Evolutionary conservation across 306 rosid species (phyloP).

Genomic region (Cicer chorassanicum): DNA sequence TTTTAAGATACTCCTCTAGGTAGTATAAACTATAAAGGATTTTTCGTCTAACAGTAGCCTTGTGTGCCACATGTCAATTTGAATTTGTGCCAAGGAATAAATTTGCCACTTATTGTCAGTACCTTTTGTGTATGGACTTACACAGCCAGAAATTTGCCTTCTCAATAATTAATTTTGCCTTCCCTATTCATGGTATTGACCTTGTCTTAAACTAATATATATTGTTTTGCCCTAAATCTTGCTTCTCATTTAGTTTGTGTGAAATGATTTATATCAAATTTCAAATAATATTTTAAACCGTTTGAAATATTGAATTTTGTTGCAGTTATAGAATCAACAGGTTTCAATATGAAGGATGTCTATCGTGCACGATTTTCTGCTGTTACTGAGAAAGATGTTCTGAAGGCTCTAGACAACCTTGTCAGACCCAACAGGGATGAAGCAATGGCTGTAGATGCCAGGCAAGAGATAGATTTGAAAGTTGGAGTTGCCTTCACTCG

Average conservation of each 20-base stretch:
- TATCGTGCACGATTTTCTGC: constrained; percentile 95
- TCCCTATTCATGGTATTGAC: constrained; percentile 10
- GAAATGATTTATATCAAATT: constrained; percentile 30
- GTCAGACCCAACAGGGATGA: constrained; percentile 81
- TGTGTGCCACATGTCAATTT: constrained; percentile 35
- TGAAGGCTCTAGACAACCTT: constrained; percentile 87
- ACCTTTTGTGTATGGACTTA: constrained; percentile 30
- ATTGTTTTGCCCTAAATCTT: constrained; percentile 30
- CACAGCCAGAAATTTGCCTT: constrained; percentile 33
- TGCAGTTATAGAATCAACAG: constrained; percentile 87
- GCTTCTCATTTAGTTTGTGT: constrained; percentile 32
- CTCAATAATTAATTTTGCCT: constrained; percentile 23
- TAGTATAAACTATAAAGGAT: not conserved
- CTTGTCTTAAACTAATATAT: constrained; percentile 15
- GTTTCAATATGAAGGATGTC: constrained; percentile 63
- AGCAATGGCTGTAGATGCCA: constrained; percentile 94
- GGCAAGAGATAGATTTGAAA: constrained; percentile 98
- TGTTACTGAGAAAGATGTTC: constrained; percentile 87
- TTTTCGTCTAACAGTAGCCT: constrained; percentile 18
- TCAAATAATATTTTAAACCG: constrained; percentile 34
- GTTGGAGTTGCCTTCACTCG: constrained; percentile 99
- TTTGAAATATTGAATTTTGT: constrained; percentile 44
- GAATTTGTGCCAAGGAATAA: constrained; percentile 13
- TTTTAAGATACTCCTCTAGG: constrained; percentile 27
- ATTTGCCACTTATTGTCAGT: constrained; percentile 6